Evolutionary conservation across 305 asterid species (phyloP), one percentile per base, ranked within the genome.

Genomic region (Andrographis paniculata): DNA sequence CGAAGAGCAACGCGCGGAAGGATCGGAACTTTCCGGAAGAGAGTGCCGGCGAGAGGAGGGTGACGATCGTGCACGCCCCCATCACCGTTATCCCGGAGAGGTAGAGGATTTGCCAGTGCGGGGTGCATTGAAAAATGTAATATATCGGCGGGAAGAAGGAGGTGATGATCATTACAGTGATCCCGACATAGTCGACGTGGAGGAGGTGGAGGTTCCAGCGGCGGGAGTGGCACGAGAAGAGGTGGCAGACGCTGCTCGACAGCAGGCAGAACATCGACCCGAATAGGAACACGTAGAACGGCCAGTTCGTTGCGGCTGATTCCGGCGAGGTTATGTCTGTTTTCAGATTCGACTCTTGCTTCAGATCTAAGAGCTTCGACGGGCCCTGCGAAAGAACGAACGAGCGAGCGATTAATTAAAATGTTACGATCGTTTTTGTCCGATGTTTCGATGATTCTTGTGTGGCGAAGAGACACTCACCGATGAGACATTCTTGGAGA

Each of bases 261-360:
- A 91, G 76, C 48, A 91, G 98, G 63, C 98, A 86, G 64, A 86
- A 73, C 96, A 91, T 86, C 1, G 95, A 71, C 1, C 98, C 96
- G 6, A 59, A 58, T 6, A 91, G 55, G 69, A 80, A 91, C 16
- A 82, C 79, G 33, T 76, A 85, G 51, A 89, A 82, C 35, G 98
- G 98, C 98, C 98, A 89, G 55, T 62, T 60, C 60, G 86, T 62
- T 8, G 67, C 27, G 16, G 56, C 19, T n/a, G 24, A 52, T 28
- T 71, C 79, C 6, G 55, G 44, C 6, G 80, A 47, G 52, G 61
- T 45, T 16, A 58, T 52, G 44, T 62, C 75, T 52, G 53, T 61
- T 16, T 59, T 50, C 19, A 64, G 30, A 17, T 50, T 50, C 27
- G 74, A 48, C 46, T 79, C 82, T 24, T 68, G 92, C 52, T 71